Conservation (phyloP, 768 basidiomycete genomes). For the Trametes coccinea region DNA sequence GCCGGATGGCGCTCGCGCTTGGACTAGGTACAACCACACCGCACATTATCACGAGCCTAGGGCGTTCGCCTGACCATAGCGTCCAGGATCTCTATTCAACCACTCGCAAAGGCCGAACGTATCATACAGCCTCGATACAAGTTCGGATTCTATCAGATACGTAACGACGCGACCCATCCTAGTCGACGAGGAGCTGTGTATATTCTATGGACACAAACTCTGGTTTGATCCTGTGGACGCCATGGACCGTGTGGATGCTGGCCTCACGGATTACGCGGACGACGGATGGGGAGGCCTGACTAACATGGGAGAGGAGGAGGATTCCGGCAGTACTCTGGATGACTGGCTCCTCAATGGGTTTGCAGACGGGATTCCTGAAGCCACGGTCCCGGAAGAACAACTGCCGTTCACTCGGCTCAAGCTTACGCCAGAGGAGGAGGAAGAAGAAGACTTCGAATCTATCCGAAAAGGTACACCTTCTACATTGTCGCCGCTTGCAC, state of each 20-base stretch:
- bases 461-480: constrained; percentile 54
- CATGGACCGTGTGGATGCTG: neutral
- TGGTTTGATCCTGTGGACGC: constrained; percentile 57
- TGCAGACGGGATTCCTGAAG: constrained; percentile 41
- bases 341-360: constrained; percentile 23
- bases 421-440: constrained; percentile 53
- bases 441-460: constrained; percentile 59
- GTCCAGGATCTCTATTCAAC: constrained; percentile 78
- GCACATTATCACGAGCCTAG: no score
- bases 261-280: constrained; percentile 27
- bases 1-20: constrained; percentile 73
- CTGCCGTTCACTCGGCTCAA: constrained; percentile 70
- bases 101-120: constrained; percentile 73
- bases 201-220: constrained; percentile 70
- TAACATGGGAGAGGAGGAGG: constrained; percentile 23
- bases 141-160: constrained; percentile 62
- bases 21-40: constrained; percentile 58
- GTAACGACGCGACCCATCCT: constrained; percentile 53
- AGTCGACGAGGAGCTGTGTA: constrained; percentile 73
- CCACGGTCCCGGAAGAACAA: constrained; percentile 53
- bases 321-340: constrained; percentile 11
- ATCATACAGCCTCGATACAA: constrained; percentile 55
- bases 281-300: constrained; percentile 51
- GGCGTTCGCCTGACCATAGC: neutral
- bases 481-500: neutral